Percentiles rank a stretch among this genome's conserved stretches.
Evolutionary conservation across 164 flowering plant species (phyloP).

Genomic region (Vitis rupestris): DNA sequence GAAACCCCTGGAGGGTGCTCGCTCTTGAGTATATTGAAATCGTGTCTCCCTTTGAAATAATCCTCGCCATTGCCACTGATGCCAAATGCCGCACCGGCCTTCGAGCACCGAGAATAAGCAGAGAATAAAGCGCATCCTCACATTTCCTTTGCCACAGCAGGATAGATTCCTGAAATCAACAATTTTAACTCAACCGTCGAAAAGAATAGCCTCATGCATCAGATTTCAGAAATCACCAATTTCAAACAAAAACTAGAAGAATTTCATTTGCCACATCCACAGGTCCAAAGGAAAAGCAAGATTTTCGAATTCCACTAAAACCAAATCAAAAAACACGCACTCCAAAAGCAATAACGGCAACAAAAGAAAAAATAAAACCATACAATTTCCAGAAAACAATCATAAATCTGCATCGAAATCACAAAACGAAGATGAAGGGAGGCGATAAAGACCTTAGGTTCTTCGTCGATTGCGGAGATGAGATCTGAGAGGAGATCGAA

Average conservation of each 20-base stretch:
- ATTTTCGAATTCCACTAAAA: no score
- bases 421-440: background rate
- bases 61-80: conserved; percentile 81
- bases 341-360: no score
- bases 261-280: background rate
- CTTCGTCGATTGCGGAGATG: conserved; percentile 80
- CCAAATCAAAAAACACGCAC: no score
- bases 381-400: background rate
- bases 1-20: conserved; percentile 90
- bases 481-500: conserved; percentile 99
- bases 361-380: background rate
- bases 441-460: conserved; percentile 62
- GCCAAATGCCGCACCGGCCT: conserved; percentile 94
- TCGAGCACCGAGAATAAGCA: conserved; percentile 81
- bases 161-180: conserved; percentile 67
- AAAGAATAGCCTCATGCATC: background rate
- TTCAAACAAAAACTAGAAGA: background rate
- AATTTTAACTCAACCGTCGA: background rate
- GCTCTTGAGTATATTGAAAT: conserved; percentile 94
- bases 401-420: background rate
- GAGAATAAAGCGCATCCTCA: conserved; percentile 86
- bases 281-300: no score
- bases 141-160: conserved; percentile 92
- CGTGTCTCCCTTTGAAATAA: conserved; percentile 76
- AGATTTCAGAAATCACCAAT: background rate